Conservation (phyloP, 1,139 yeast genomes). For the Citeromyces hawaiiensis region DNA sequence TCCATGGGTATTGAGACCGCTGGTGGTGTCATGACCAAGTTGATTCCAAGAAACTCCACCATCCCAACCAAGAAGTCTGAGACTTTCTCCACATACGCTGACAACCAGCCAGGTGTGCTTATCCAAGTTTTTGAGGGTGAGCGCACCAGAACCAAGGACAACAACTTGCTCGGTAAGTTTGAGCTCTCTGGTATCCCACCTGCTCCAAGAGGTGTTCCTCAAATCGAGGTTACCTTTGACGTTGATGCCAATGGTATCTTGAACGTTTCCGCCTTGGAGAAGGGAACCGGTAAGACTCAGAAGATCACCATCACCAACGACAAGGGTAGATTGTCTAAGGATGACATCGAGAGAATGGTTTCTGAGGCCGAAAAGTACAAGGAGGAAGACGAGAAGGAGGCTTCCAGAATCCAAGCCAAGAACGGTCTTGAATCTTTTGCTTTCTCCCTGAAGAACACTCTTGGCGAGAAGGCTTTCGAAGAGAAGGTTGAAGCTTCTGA, state of each 20-base stretch:
- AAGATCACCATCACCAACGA: conserved; percentile 83
- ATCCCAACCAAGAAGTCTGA: conserved; percentile 94
- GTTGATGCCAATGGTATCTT: conserved; percentile 42
- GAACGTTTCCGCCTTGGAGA: conserved; percentile 38
- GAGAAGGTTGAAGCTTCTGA: conserved; percentile 37
- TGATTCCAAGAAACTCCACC: conserved; percentile 93
- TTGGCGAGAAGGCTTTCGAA: conserved; percentile 31
- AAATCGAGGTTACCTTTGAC: conserved; percentile 38
- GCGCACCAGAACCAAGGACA: conserved; percentile 38
- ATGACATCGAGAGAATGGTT: conserved; percentile 91
- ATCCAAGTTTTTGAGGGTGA: conserved; percentile 80
- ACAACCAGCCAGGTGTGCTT: conserved; percentile 93
- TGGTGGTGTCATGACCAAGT: conserved; percentile 96
- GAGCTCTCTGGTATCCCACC: conserved; percentile 44
- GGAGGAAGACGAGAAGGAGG: conserved; percentile 75
- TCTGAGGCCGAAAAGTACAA: conserved; percentile 80
- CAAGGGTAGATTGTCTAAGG: conserved; percentile 92
- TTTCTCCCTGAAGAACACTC: conserved; percentile 33
- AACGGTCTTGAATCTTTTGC: conserved; percentile 41
- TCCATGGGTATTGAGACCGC: conserved; percentile 95
- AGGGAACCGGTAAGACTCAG: conserved; percentile 57
- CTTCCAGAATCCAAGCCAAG: conserved; percentile 61
- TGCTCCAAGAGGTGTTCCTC: conserved; percentile 55
- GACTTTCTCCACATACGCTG: too few species aligned
- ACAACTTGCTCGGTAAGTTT: conserved; percentile 41